These are phyloP conservation scores for Phytophthora pistaciae DNA, from an alignment of 352 stramenopile genomes.

Conservation along the genomic window DNA sequence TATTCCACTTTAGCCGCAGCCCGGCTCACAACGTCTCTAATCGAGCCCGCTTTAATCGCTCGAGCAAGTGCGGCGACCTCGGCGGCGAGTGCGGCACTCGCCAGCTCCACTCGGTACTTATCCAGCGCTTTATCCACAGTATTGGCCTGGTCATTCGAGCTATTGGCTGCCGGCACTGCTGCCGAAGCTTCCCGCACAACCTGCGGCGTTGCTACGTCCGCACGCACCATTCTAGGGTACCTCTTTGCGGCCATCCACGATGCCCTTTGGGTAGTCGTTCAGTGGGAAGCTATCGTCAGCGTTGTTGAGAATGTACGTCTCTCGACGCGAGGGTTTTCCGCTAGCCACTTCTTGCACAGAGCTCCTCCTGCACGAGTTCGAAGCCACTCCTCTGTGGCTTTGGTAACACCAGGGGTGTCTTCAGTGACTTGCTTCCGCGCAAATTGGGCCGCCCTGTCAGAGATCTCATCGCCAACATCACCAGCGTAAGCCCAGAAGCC, in stretches of 20 bases:
- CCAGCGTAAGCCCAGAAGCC: not conserved
- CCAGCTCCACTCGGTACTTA: not conserved
- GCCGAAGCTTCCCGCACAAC: too few relatives aligned
- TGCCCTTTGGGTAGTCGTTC: too few relatives aligned
- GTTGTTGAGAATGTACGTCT: too few relatives aligned
- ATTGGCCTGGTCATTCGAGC: not conserved
- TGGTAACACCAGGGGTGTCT: not conserved
- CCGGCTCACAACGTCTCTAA: not conserved
- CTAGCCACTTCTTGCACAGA: not conserved
- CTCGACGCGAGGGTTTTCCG: not conserved
- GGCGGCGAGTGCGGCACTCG: not conserved
- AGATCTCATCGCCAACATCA: not conserved
- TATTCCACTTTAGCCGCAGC: not conserved
- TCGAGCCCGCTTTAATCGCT: not conserved
- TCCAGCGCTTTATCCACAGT: not conserved
- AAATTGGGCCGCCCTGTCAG: not conserved
- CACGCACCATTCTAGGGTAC: too few relatives aligned
- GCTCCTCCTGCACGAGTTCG: not conserved
- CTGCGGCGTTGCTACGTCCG: too few relatives aligned
- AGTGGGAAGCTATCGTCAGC: too few relatives aligned
- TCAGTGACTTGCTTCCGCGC: not conserved
- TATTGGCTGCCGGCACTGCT: not conserved
- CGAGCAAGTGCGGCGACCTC: not conserved
- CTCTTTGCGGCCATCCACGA: too few relatives aligned
- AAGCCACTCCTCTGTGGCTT: not conserved